phyloP scores from a whole-genome alignment of 805 yeast species.

The Wickerhamomyces xylosicus region DNA sequence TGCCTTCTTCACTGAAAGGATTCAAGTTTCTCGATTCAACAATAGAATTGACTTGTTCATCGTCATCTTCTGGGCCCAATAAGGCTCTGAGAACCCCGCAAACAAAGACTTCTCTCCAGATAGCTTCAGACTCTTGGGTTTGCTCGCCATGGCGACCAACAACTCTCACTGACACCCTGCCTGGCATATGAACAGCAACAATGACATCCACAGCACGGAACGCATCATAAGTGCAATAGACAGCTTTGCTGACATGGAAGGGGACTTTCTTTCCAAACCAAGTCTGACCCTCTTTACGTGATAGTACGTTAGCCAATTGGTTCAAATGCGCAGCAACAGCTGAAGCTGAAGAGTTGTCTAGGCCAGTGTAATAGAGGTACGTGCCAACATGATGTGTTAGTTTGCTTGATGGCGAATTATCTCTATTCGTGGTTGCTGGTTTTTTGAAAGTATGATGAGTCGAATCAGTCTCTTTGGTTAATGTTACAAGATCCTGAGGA shows the following conservation, averaged over 20 bases:
- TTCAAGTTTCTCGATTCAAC: conserved; percentile 80
- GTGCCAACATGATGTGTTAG: conserved; percentile 40
- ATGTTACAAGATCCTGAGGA: conserved; percentile 60
- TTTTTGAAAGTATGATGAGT: conserved; percentile 25
- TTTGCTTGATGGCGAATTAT: not conserved
- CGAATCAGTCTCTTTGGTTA: conserved; percentile 51
- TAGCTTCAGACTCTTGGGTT: conserved; percentile 35
- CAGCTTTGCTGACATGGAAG: conserved; percentile 63
- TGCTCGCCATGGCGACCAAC: conserved; percentile 37
- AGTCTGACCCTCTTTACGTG: conserved; percentile 44
- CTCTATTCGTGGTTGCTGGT: conserved; percentile 1
- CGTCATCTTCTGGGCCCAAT: conserved; percentile 61
- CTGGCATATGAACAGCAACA: conserved; percentile 68
- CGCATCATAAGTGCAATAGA: conserved; percentile 65
- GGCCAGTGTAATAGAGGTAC: conserved; percentile 63
- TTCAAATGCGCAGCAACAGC: conserved; percentile 70
- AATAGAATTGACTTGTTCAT: conserved; percentile 55
- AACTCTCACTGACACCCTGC: conserved; percentile 49
- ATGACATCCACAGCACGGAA: conserved; percentile 60
- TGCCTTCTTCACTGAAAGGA: conserved; percentile 47
- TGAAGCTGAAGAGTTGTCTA: conserved; percentile 67
- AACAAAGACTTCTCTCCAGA: conserved; percentile 45
- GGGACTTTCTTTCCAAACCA: conserved; percentile 74
- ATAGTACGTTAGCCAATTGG: conserved; percentile 52
- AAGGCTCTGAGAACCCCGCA: conserved; percentile 69